Evolutionary conservation across 257 asterid genomes (phyloP), one percentile per base, ranked within the genome.

Genomic region (Penstemon davidsonii): DNA sequence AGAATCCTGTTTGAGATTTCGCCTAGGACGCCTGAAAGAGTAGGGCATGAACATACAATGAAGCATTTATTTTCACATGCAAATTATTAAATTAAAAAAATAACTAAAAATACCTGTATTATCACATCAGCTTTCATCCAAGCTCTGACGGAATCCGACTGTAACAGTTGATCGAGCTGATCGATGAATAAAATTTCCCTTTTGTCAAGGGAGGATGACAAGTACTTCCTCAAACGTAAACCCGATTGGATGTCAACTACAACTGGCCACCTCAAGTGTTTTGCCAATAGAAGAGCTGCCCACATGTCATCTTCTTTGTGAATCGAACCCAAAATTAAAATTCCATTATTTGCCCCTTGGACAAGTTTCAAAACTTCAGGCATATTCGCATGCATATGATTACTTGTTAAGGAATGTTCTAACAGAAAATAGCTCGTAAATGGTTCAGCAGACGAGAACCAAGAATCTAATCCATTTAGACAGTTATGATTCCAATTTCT

Each of bases 261-360:
- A 39, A 87, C 96, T 4, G 99, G 99, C 99, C 99, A 94, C 64
- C 25, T 57, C 69, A 94, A 82, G 84, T 91, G 96, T 71, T 88
- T 87, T 58, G 97, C 97, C 80, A 94, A 81, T 69, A 94, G 75
- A 77, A 94, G 93, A 65, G 96, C 91, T 37, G 96, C 97, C 97
- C 97, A 94, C 80, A 87, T 82, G 60, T 94, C 99, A 73, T 94
- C 97, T 72, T 85, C 96, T 53, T 82, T 84, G 73, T 88, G 96
- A 69, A 91, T 80, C 45, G 97, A 82, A 18, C 96, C 99, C 55
- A 94, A 72, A 66, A 94, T 76, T 58, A 94, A 77, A 74, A 94
- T 73, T 46, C 97, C 99, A 55, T 65, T 67, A 12, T 81, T 73
- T n/a, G 99, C 93, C 73, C 86, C 96, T 76, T 85, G 84, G 58